A percentile compares a stretch with the other conserved stretches of the same genome.
Evolutionary conservation across 805 yeast genomes (phyloP).

Genomic region (Saturnispora sanitii): DNA sequence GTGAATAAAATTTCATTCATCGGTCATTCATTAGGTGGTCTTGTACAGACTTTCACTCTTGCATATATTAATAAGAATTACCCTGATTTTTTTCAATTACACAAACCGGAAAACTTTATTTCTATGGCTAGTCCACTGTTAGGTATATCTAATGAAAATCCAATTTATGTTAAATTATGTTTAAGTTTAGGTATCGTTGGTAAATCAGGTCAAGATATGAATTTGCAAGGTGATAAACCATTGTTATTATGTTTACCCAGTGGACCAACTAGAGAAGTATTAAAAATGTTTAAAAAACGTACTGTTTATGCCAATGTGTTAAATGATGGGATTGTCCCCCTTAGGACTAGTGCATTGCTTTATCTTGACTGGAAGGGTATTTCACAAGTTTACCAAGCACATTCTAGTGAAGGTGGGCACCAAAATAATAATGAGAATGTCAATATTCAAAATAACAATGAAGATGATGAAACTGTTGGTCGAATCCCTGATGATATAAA

Average conservation of each 20-base stretch:
- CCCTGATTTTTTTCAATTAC: constrained; percentile 58
- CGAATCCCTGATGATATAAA: constrained; percentile 25
- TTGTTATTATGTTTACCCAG: constrained; percentile 66
- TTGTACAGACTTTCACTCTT: constrained; percentile 82
- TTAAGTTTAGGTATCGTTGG: constrained; percentile 88
- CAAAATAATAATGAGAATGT: too few species aligned
- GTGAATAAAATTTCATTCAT: constrained; percentile 61
- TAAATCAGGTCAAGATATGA: constrained; percentile 83
- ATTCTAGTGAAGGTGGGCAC: too few species aligned
- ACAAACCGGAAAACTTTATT: constrained; percentile 70
- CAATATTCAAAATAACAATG: too few species aligned
- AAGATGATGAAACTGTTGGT: constrained; percentile 9
- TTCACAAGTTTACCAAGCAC: constrained; percentile 34
- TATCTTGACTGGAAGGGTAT: constrained; percentile 81
- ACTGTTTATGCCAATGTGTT: constrained; percentile 84
- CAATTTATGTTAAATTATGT: constrained; percentile 74
- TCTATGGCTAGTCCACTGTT: constrained; percentile 81
- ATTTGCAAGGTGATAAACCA: constrained; percentile 51
- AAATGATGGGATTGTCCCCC: constrained; percentile 93
- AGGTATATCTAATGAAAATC: constrained; percentile 84
- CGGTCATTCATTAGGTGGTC: constrained; percentile 92
- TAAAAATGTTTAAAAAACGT: constrained; percentile 56
- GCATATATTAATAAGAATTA: constrained; percentile 62
- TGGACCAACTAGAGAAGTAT: constrained; percentile 56
- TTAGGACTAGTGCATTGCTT: constrained; percentile 78